Conservation (phyloP, 169 alveolate species). For the Plasmodium vivax region DNA sequence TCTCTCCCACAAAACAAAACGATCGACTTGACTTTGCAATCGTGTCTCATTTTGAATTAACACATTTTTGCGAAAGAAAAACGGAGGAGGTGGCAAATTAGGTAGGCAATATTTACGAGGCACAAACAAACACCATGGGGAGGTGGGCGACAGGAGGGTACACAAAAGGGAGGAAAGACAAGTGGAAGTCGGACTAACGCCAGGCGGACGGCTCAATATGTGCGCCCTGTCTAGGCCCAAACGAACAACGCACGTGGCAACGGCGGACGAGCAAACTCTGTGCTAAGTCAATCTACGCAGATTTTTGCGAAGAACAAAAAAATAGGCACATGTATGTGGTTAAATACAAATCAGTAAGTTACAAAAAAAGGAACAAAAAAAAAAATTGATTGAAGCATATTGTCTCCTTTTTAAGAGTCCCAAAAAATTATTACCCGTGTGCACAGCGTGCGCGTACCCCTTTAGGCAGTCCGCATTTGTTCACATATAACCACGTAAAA, state of each 20-base stretch:
- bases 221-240: background rate
- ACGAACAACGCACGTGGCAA: background rate
- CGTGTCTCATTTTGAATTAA: conserved; percentile 34
- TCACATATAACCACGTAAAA: background rate
- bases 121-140: background rate
- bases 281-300: background rate
- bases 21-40: background rate
- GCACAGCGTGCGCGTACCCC: background rate
- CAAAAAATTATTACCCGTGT: background rate
- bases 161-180: background rate
- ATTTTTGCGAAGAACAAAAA: background rate
- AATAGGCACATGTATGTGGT: background rate
- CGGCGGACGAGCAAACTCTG: background rate
- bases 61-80: background rate
- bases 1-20: background rate
- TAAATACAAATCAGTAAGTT: background rate
- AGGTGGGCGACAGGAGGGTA: background rate
- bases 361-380: background rate
- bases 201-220: background rate
- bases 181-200: background rate
- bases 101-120: background rate
- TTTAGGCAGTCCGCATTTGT: background rate
- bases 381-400: background rate
- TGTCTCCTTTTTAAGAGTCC: conserved; percentile 46
- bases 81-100: background rate